phyloP scores from a whole-genome alignment of 768 basidiomycete genomes.

The Brasilioporus rufonigricans region DNA sequence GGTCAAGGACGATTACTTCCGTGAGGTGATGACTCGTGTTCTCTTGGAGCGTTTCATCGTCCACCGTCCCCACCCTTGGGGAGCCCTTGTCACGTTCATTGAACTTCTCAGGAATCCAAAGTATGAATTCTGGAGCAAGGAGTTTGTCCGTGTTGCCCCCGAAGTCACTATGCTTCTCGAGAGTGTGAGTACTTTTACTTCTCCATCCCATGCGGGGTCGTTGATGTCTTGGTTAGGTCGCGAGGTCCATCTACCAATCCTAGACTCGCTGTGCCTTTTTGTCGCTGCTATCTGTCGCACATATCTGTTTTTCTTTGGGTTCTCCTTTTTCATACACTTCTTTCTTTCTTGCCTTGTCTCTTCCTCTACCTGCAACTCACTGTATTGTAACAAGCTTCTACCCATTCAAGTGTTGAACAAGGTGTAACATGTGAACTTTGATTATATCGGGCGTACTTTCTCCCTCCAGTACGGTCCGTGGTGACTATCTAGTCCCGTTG shows the following conservation, averaged over 20 bases:
- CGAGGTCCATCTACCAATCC: slow-evolving; percentile 72
- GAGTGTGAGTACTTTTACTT: slow-evolving; percentile 55
- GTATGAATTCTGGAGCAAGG: slow-evolving; percentile 90
- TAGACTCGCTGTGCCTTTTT: slow-evolving; percentile 63
- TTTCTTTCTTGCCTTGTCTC: slow-evolving; percentile 19
- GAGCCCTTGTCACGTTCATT: slow-evolving; percentile 89
- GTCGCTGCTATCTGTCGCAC: slow-evolving; percentile 77
- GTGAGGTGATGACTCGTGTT: slow-evolving; percentile 83
- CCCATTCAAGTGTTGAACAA: slow-evolving; percentile 58
- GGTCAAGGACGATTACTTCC: slow-evolving; percentile 71
- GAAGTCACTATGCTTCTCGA: slow-evolving; percentile 84
- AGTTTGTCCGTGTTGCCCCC: slow-evolving; percentile 80
- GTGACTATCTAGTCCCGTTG: slow-evolving; percentile 14
- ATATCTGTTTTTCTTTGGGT: slow-evolving; percentile 70
- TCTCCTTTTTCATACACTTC: slow-evolving; percentile 27
- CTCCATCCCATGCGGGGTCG: background rate
- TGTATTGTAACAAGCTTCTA: slow-evolving; percentile 77
- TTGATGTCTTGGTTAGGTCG: slow-evolving; percentile 49
- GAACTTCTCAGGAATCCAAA: slow-evolving; percentile 87
- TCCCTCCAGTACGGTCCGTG: slow-evolving; percentile 11
- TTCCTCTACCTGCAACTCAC: slow-evolving; percentile 50
- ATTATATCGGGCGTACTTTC: slow-evolving; percentile 30
- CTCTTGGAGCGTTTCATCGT: slow-evolving; percentile 93
- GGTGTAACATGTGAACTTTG: slow-evolving; percentile 49
- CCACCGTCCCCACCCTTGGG: slow-evolving; percentile 96